Evolutionary conservation across 2,329 filamentous ascomycete genomes (phyloP).

Genomic region (Botrytis tulipae): DNA sequence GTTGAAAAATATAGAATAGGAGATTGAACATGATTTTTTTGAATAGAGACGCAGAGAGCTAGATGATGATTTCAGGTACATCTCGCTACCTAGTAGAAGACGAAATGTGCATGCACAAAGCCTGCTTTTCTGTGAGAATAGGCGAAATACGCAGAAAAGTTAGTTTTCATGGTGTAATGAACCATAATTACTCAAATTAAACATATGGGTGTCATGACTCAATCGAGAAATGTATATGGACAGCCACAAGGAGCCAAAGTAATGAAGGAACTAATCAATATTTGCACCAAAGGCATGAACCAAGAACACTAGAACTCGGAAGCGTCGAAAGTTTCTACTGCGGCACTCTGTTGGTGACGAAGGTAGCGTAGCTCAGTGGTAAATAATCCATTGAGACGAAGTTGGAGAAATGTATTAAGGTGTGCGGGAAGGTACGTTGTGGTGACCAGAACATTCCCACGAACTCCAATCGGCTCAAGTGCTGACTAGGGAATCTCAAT

Average conservation of each 20-base stretch:
- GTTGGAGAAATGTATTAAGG: background rate
- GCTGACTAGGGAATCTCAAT: background rate
- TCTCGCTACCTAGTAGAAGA: background rate
- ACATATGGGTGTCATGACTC: background rate
- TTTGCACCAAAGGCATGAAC: background rate
- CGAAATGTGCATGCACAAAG: background rate
- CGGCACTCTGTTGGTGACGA: background rate
- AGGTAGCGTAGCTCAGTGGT: background rate
- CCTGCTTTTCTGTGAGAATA: background rate
- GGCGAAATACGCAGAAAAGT: background rate
- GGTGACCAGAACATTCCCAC: rapidly evolving
- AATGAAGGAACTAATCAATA: background rate
- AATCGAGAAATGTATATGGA: background rate
- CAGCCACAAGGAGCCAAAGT: background rate
- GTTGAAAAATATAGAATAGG: background rate
- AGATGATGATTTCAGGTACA: background rate
- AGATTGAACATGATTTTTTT: background rate
- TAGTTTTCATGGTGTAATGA: background rate
- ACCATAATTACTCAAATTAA: background rate
- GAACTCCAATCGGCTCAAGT: background rate
- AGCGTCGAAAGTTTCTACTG: rapidly evolving
- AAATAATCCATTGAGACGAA: background rate
- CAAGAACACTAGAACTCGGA: background rate
- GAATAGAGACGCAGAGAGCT: background rate
- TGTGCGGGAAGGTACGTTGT: background rate